phyloP scores from a whole-genome alignment of 2,329 filamentous ascomycete species.

The Alternaria gaisen region DNA sequence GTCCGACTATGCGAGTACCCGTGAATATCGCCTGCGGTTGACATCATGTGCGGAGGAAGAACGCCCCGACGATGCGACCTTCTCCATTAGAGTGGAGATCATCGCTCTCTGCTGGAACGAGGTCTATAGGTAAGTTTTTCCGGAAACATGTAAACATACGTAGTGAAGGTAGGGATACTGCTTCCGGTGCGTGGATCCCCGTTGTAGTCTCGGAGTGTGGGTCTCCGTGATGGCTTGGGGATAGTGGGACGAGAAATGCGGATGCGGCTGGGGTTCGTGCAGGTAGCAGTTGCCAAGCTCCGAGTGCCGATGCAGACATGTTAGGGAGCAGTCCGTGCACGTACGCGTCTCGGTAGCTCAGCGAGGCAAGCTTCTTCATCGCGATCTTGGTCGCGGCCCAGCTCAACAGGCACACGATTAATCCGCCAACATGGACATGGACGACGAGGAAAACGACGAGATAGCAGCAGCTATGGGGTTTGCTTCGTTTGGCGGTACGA shows the following conservation, averaged over 20 bases:
- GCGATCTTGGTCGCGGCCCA: background rate
- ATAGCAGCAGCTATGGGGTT: conserved; percentile 78
- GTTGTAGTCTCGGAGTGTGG: background rate
- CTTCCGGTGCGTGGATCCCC: background rate
- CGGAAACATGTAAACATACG: background rate
- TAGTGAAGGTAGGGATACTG: background rate
- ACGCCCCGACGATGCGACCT: conserved; percentile 1
- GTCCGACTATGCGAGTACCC: background rate
- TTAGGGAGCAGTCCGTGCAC: background rate
- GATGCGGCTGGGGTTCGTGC: background rate
- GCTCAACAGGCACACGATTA: background rate
- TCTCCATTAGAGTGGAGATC: conserved; percentile 4
- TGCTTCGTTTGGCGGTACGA: conserved; percentile 72
- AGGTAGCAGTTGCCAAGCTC: background rate
- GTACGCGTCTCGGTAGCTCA: background rate
- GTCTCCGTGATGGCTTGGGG: background rate
- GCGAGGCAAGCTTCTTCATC: background rate
- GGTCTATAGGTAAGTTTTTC: background rate
- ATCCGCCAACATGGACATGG: conserved; percentile 43
- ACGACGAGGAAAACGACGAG: conserved; percentile 59
- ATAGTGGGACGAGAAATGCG: background rate
- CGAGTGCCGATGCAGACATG: background rate
- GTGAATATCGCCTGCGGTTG: background rate
- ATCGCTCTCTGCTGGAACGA: conserved; percentile 2
- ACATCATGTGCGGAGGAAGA: conserved; percentile 19